A percentile compares a stretch with the other conserved stretches of the same genome.
Evolutionary conservation across 2,329 filamentous ascomycete species (phyloP).

Genomic region (Dactylellina haptotyla): DNA sequence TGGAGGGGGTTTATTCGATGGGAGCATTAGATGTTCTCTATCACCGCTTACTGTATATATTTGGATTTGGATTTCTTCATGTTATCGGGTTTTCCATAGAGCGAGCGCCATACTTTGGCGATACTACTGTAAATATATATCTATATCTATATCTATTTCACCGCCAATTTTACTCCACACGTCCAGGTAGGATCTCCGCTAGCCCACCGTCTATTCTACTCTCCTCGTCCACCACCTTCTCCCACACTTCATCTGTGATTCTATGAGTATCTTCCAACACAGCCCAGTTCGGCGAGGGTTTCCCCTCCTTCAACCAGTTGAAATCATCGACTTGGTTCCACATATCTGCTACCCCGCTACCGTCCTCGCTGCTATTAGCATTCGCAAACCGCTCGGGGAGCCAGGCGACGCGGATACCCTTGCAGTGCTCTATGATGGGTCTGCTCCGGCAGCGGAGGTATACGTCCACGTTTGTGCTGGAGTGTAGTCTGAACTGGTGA

Average conservation of each 20-base stretch:
- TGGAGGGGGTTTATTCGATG: slow-evolving; percentile 70
- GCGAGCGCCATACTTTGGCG: not conserved
- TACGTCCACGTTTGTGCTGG: slow-evolving; percentile 80
- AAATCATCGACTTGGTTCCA: slow-evolving; percentile 97
- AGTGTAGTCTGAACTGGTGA: slow-evolving; percentile 92
- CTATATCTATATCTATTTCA: not conserved
- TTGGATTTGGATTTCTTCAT: slow-evolving; percentile 4
- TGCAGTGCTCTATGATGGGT: slow-evolving; percentile 94
- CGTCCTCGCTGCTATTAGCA: slow-evolving; percentile 62
- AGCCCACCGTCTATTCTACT: not conserved
- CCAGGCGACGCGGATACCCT: slow-evolving; percentile 78
- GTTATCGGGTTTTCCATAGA: not conserved
- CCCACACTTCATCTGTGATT: slow-evolving; percentile 74
- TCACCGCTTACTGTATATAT: slow-evolving; percentile 6
- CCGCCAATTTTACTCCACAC: not conserved
- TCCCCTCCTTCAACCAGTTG: slow-evolving; percentile 89
- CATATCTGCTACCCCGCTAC: slow-evolving; percentile 67
- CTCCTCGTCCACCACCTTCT: not conserved
- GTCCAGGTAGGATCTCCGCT: not conserved
- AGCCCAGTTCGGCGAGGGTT: slow-evolving; percentile 84
- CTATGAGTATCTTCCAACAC: slow-evolving; percentile 71
- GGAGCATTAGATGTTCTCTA: slow-evolving; percentile 12
- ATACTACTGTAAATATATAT: not conserved
- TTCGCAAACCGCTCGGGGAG: slow-evolving; percentile 72
- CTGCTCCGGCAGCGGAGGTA: slow-evolving; percentile 84